Base-by-base conservation (phyloP, 2,329 filamentous ascomycete genomes). In the Hypoxylon sp. region DNA sequence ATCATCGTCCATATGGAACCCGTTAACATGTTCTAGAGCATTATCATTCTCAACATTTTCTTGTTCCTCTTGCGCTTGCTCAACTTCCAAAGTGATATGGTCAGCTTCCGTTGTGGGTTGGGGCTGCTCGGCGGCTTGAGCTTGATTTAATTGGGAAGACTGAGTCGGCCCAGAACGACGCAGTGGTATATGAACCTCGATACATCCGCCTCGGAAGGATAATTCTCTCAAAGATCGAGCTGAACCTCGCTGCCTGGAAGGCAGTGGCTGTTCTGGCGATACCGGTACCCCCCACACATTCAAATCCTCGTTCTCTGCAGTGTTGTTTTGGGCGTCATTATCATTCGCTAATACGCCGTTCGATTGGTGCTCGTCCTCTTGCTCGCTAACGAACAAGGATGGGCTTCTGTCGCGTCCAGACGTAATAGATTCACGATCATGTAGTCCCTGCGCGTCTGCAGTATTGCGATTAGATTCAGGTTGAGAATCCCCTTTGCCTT, bases 211-310 rank as follows among this genome's bases (percentile, higher is more conserved):
- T 46, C 14, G 48, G 11, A 6, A n/a, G 3, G 56, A 57, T 9
- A 23, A 7, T 32, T 23, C 27, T 48, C 21, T 27, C 4, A 30
- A 55, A 47, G 51, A 21, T 30, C n/a, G 50, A 41, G 56, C 23
- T 30, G 5, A 4, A n/a, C 5, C 30, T 19, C 25, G 27, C 12
- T 48, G 57, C 12, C 14, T 50, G 39, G 23, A 8, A 50, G 34
- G 14, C 30, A 11, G 46, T 43, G 37, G 21, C 50, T 64, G 16
- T 48, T 48, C 11, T 23, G 63, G 61, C n/a, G 63, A 61, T 7
- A 23, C 14, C 47, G 67, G 63, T 47, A 69, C 52, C 43, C 58
- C 66, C 55, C 56, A 69, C 46, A 61, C 19, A 27, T 59, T 43
- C 27, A 9, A 52, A 48, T 21, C 21, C 16, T 48, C 41, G 14